phyloP scores from a whole-genome alignment of 805 yeast genomes.

The Lachancea sp. region DNA sequence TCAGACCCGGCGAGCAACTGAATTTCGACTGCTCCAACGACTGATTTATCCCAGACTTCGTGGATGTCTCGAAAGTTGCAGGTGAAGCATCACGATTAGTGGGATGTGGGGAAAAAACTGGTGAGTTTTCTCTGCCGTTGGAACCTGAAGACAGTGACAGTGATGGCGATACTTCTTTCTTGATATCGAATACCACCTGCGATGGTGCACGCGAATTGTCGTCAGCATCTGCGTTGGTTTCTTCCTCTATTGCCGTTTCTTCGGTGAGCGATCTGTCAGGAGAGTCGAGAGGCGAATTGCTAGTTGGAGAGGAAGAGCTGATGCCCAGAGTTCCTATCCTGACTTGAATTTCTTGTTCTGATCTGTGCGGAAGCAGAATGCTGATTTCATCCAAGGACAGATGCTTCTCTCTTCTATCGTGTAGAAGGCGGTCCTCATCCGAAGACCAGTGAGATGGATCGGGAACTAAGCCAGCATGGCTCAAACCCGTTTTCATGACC shows the following conservation, averaged over 20 bases:
- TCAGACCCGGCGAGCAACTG: slow-evolving; percentile 1
- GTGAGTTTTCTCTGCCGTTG: slow-evolving; percentile 11
- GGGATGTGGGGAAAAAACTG: slow-evolving; percentile 11
- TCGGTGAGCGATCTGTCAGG: slow-evolving; percentile 18
- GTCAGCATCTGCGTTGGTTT: slow-evolving; percentile 7
- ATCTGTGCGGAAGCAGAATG: slow-evolving; percentile 62
- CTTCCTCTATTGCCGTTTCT: slow-evolving; percentile 22
- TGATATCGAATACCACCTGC: neutral
- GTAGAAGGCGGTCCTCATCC: slow-evolving; percentile 69
- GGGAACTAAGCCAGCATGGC: neutral
- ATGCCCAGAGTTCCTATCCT: slow-evolving; percentile 43
- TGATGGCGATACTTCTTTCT: slow-evolving; percentile 9
- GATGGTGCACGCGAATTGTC: slow-evolving; percentile 1
- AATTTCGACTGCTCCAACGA: slow-evolving; percentile 1
- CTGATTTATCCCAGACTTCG: neutral
- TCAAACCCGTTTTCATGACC: neutral
- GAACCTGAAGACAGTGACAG: slow-evolving; percentile 11
- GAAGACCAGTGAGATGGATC: slow-evolving; percentile 34
- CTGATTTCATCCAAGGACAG: slow-evolving; percentile 67
- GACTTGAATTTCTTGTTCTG: slow-evolving; percentile 67
- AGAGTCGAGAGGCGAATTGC: slow-evolving; percentile 16
- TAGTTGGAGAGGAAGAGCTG: slow-evolving; percentile 3
- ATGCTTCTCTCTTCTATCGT: slow-evolving; percentile 48
- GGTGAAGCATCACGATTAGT: slow-evolving; percentile 10
- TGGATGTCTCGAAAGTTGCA: slow-evolving; percentile 6